Evolutionary conservation across 2,329 filamentous ascomycete genomes (phyloP).

Genomic region (Thelonectria discophora): DNA sequence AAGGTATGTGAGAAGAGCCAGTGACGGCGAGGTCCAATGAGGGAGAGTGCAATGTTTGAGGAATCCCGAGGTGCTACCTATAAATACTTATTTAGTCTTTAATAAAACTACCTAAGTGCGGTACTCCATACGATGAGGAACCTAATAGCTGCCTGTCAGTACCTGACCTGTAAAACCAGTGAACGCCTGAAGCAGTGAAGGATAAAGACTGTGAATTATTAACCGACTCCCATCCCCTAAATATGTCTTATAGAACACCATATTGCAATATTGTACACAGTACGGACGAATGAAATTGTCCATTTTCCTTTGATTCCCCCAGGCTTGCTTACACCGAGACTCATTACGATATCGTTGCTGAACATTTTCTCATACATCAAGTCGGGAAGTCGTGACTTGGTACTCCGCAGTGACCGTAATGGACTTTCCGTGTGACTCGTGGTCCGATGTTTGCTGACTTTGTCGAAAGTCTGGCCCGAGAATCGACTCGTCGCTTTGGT

Average conservation of each 20-base stretch:
- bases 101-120: too few species aligned
- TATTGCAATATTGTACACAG: not conserved
- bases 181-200: too few species aligned
- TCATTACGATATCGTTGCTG: not conserved
- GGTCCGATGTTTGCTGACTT: conserved; percentile 16
- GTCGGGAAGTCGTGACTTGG: not conserved
- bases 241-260: not conserved
- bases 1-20: too few species aligned
- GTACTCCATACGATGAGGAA: too few species aligned
- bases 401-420: conserved; percentile 12
- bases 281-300: not conserved
- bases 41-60: too few species aligned
- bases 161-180: too few species aligned
- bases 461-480: conserved; percentile 30
- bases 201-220: too few species aligned
- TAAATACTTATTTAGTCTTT: too few species aligned
- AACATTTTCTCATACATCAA: conserved; percentile 63
- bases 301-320: not conserved
- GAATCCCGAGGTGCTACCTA: too few species aligned
- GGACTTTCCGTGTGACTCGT: conserved; percentile 6
- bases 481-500: conserved; percentile 37
- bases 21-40: too few species aligned
- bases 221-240: too few species aligned
- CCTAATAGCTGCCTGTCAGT: too few species aligned
- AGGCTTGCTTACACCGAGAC: not conserved